Evolutionary conservation across 345 rosid genomes (phyloP), one percentile per base, ranked within the genome.

Genomic region (Streptanthus diversifolius): DNA sequence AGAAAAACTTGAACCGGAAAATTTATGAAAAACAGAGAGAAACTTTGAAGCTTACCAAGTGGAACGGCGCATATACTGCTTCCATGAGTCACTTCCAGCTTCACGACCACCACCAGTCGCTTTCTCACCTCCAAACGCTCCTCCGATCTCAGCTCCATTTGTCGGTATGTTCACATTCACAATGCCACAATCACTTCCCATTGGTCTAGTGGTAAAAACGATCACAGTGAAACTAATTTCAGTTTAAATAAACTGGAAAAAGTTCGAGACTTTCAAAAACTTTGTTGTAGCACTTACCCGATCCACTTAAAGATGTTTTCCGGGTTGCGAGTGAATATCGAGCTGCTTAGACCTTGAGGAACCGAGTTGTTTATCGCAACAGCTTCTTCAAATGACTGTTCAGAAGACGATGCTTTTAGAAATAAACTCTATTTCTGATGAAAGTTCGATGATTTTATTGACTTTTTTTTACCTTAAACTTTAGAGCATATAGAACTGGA

Each of bases 31-130:
- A 3, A 51, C 1, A 2, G 10, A 21, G 8, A n/a, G 12, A 3
- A 51, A 15, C 3, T 30, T 32, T 1, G 30, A 30, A 1, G 36
- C 3, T 76, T 88, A 95, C 99, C 99, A 91, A 47, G 97, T 95
- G 10, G 98, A 87, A 35, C 97, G 96, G 32, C 96, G 87, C 99
- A 95, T 91, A 73, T 95, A 95, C 71, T 95, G 99, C 82, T 95
- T 95, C 99, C 99, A 95, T 19, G 98, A 90, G 77, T 95, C 95
- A 25, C 97, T 95, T 73, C 99, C 99, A 24, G 97, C 97, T 86
- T 91, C 99, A 63, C 96, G 93, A 59, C 99, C 96, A 62, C 96
- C 98, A 6, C 99, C 96, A 5, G 99, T 91, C 5, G 91, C 97
- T 77, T 91, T 93, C 77, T 91, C 97, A 0, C 98, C 98, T 8